Conservation (phyloP, 2,329 filamentous ascomycete genomes). For the Coleophoma crateriformis region DNA sequence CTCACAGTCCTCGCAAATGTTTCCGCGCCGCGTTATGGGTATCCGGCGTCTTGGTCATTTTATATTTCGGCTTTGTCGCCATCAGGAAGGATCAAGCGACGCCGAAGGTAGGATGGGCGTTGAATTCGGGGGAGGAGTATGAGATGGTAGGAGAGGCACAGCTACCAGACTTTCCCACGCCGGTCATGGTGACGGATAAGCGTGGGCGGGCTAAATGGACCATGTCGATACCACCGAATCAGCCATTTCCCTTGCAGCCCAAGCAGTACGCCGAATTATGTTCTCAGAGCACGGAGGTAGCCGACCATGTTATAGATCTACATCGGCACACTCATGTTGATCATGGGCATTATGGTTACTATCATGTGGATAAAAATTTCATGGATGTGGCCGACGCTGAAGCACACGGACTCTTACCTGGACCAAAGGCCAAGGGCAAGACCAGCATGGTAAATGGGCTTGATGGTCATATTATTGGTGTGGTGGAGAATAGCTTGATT, state of each 20-base stretch:
- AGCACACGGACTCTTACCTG: constrained; percentile 51
- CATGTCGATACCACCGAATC: constrained; percentile 65
- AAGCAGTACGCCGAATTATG: constrained; percentile 67
- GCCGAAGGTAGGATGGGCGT: constrained; percentile 32
- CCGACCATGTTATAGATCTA: constrained; percentile 48
- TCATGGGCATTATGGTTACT: constrained; percentile 47
- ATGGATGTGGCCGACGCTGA: constrained; percentile 72
- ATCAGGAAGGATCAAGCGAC: constrained; percentile 26
- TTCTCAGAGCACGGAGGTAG: constrained; percentile 59
- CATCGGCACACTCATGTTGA: constrained; percentile 35
- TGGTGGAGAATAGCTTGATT: constrained; percentile 35
- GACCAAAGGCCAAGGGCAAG: constrained; percentile 25
- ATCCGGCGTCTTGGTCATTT: constrained; percentile 39
- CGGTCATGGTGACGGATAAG: constrained; percentile 63
- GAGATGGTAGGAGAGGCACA: constrained; percentile 62
- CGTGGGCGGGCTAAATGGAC: constrained; percentile 70
- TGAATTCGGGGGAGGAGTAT: constrained; percentile 42
- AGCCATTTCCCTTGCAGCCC: constrained; percentile 60
- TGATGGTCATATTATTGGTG: constrained; percentile 38
- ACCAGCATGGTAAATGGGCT: constrained; percentile 25
- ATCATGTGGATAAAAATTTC: constrained; percentile 61
- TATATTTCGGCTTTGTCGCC: constrained; percentile 40
- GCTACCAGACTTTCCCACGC: constrained; percentile 67
- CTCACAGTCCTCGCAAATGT: constrained; percentile 23
- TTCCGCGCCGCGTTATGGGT: constrained; percentile 42